Evolutionary conservation across 2,329 filamentous ascomycete species (phyloP), one percentile per base, ranked within the genome.

Genomic region (Metarhizium album): DNA sequence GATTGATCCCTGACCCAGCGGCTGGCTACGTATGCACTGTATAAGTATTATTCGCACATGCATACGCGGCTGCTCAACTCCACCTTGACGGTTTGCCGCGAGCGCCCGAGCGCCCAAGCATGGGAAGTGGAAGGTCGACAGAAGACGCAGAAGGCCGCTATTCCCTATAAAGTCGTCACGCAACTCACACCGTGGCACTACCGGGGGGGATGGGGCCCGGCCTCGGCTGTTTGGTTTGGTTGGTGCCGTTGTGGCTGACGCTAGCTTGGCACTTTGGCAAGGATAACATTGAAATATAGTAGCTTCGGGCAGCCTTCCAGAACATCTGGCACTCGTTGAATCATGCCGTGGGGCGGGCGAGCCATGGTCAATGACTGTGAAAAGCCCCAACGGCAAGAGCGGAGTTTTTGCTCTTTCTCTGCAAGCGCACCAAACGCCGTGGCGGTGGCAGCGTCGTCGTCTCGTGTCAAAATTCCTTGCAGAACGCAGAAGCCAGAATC

Each of bases 241-340:
- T n/a, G n/a, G n/a, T n/a, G n/a, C n/a, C 27, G 7, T 45, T 35
- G 40, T 49, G 48, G 48, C 48, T 50, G 18, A 38, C 48, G 42
- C 48, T 23, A 40, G 33, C 33, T 23, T 24, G 18, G 33, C 18
- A 16, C 33, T 14, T 23, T n/a, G 38, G 20, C 42, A 50, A 20
- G 43, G 49, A 33, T 37, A 8, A 31, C 16, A 18, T 13, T 27
- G 7, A n/a, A n/a, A n/a, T 14, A 3, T 14, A n/a, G 24, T 23
- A 38, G 9, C 46, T 54, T 54, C 53, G 49, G 46, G 46, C 24
- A 23, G 24, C 48, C 46, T 54, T 54, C 53, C 46, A 52, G 53
- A 54, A 52, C 47, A 51, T 35, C 11, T 49, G 20, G 29, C 11
- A 18, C 22, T 31, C 20, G 24, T 48, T 40, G 29, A 48, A 40